These are phyloP conservation scores for Apophysomyces ossiformis DNA, from an alignment of 371 early-diverging fungal genomes.

Conservation along the genomic window DNA sequence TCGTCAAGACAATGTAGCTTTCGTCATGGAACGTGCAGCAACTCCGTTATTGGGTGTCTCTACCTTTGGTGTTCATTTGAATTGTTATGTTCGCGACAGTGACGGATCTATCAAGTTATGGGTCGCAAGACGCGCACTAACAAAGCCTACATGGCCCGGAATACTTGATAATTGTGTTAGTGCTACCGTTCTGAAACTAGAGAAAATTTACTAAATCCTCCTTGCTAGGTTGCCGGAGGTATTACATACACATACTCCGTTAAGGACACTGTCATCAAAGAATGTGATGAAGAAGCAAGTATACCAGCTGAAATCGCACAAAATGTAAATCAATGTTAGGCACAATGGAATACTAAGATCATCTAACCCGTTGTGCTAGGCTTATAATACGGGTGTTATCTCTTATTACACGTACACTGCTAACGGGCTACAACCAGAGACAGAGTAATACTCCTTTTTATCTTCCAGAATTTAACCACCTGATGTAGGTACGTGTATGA, in stretches of 20 bases:
- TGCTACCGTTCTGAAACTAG: not conserved
- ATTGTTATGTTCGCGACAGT: constrained; percentile 61
- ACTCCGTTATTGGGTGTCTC: constrained; percentile 79
- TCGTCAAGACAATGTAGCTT: constrained; percentile 49
- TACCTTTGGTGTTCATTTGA: constrained; percentile 84
- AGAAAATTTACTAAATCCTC: not conserved
- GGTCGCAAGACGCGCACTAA: constrained; percentile 78
- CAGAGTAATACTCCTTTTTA: constrained; percentile 51
- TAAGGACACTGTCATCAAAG: constrained; percentile 76
- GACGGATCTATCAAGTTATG: constrained; percentile 74
- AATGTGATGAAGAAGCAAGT: constrained; percentile 91
- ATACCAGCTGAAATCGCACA: constrained; percentile 63
- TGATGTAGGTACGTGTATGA: constrained; percentile 77
- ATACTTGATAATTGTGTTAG: constrained; percentile 83
- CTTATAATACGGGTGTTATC: constrained; percentile 66
- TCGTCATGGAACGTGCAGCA: constrained; percentile 84
- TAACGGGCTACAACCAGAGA: constrained; percentile 70
- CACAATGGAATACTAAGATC: not conserved
- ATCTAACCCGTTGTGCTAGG: constrained; percentile 23
- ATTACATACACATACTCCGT: constrained; percentile 70
- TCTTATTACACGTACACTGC: constrained; percentile 67
- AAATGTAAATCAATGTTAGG: constrained; percentile 28
- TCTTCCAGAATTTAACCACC: not conserved
- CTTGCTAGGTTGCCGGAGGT: constrained; percentile 77
- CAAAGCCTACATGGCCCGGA: constrained; percentile 90